Base-by-base conservation (phyloP, 1,139 yeast genomes). In the Geotrichum restrictum region DNA sequence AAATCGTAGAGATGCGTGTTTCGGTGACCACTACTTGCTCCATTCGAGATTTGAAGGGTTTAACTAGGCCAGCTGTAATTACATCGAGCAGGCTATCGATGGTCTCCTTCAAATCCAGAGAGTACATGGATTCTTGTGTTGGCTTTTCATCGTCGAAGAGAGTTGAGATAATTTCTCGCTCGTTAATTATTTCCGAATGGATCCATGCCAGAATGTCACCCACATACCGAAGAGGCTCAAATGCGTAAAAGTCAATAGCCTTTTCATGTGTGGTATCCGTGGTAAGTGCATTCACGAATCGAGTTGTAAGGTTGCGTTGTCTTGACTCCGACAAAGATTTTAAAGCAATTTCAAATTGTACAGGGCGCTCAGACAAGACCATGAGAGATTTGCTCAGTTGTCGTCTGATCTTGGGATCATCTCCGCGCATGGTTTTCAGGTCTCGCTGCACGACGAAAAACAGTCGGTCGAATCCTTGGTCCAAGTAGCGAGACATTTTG, bases 131-230 rank as follows among this genome's bases (percentile, higher is more conserved):
- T 21, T 40, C 49, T 13, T 16, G 31, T 3, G 53, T 24, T 11
- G 48, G 19, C 21, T 44, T 39, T 19, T 36, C 46, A 24, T 59
- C 58, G 16, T 50, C 57, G 56, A 84, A 76, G 52, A 84, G 63
- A 10, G 78, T 76, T 6, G 77, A 76, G 14, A 93, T 76, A 36
- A 85, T 76, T 64, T 94, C 98, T 37, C 82, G 77, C 67, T 94
- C 98, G 67, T 88, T 87, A 3, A 89, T 95, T 34, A 91, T 83
- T n/a, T 88, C 78, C 0, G 94, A 80, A 64, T 94, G 98, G 13
- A 91, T 77, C 72, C 88, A 87, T 0, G 98, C 98, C 45, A 93
- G 71, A 32, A 93, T 77, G 66, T 89, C 98, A 27, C 98, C 96
- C 18, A 88, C 76, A 60, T 83, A 89, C 54, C 96, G 74, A 18